phyloP scores from a whole-genome alignment of 2,329 filamentous ascomycete genomes.

The Fusarium secorum region DNA sequence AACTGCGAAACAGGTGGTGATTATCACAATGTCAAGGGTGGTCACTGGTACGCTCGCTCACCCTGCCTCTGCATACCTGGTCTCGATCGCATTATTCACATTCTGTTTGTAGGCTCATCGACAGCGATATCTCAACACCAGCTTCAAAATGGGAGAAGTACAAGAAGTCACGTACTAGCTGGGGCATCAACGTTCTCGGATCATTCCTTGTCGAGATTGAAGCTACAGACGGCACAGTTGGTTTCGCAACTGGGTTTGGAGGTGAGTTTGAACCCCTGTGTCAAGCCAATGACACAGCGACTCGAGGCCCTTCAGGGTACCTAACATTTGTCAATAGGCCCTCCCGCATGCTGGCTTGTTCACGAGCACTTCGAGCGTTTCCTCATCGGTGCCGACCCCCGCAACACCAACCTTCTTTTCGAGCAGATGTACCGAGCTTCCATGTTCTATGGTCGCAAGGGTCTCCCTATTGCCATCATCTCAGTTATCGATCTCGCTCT shows the following conservation, averaged over 20 bases:
- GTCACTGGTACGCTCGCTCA: slow-evolving; percentile 63
- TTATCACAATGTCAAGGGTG: slow-evolving; percentile 89
- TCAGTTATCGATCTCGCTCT: slow-evolving; percentile 92
- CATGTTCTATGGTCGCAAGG: slow-evolving; percentile 97
- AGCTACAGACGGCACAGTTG: slow-evolving; percentile 87
- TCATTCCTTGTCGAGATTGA: slow-evolving; percentile 93
- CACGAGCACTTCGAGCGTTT: slow-evolving; percentile 95
- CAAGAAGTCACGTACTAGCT: slow-evolving; percentile 85
- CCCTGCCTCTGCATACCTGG: not conserved
- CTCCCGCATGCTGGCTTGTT: slow-evolving; percentile 92
- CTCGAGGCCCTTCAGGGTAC: not conserved
- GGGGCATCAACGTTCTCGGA: slow-evolving; percentile 94
- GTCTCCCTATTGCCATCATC: slow-evolving; percentile 87
- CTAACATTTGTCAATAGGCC: slow-evolving; percentile 58
- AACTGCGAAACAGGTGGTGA: slow-evolving; percentile 66
- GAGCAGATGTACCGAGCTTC: slow-evolving; percentile 96
- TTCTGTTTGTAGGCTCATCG: slow-evolving; percentile 76
- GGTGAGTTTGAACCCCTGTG: slow-evolving; percentile 53
- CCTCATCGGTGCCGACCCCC: slow-evolving; percentile 84
- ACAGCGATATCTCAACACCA: slow-evolving; percentile 90
- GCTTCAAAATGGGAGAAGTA: slow-evolving; percentile 92
- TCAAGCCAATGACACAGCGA: not conserved
- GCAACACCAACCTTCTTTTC: slow-evolving; percentile 90
- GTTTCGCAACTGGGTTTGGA: slow-evolving; percentile 93
- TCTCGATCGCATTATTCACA: slow-evolving; percentile 6